phyloP scores from a whole-genome alignment of 2,329 filamentous ascomycete species.

The Proliferodiscus dingleyae region DNA sequence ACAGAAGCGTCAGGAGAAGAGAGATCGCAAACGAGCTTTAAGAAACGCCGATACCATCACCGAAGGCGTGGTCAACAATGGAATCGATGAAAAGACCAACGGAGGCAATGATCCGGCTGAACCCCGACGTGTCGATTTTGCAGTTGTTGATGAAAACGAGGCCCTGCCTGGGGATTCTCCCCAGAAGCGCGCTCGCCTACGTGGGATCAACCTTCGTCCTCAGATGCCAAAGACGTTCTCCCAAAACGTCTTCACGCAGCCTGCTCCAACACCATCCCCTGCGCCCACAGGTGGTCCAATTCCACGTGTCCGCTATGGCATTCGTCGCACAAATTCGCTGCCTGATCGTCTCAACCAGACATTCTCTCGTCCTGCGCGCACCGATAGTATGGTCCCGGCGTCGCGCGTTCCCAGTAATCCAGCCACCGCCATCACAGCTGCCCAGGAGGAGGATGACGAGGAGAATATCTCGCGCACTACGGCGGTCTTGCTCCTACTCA shows the following conservation, averaged over 20 bases:
- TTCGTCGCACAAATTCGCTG: conserved; percentile 69
- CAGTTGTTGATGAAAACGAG: conserved; percentile 35
- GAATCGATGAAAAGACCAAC: conserved; percentile 18
- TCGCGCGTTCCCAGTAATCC: too few relatives aligned
- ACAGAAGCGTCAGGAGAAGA: conserved; percentile 32
- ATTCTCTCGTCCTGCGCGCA: conserved; percentile 2
- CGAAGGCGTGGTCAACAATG: conserved; percentile 12
- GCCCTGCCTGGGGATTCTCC: conserved; percentile 15
- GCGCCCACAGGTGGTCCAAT: conserved; percentile 37
- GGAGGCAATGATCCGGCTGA: conserved; percentile 30
- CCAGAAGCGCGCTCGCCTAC: conserved; percentile 48
- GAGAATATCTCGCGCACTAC: conserved; percentile 49
- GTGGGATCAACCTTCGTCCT: conserved; percentile 55
- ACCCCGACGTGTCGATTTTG: conserved; percentile 56
- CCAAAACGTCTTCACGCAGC: conserved; percentile 62
- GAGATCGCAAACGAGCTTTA: conserved; percentile 20
- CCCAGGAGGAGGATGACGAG: conserved; percentile 33
- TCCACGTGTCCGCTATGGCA: conserved; percentile 56
- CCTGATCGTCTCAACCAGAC: conserved; percentile 59
- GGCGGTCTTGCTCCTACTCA: conserved; percentile 56
- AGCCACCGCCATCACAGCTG: conserved; percentile 20
- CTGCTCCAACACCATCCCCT: conserved; percentile 30
- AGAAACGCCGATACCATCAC: conserved; percentile 20
- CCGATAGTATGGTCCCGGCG: conserved; percentile 7
- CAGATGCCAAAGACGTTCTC: conserved; percentile 61